phyloP scores from a whole-genome alignment of 148 eudicot species.

The Talinum fruticosum region DNA sequence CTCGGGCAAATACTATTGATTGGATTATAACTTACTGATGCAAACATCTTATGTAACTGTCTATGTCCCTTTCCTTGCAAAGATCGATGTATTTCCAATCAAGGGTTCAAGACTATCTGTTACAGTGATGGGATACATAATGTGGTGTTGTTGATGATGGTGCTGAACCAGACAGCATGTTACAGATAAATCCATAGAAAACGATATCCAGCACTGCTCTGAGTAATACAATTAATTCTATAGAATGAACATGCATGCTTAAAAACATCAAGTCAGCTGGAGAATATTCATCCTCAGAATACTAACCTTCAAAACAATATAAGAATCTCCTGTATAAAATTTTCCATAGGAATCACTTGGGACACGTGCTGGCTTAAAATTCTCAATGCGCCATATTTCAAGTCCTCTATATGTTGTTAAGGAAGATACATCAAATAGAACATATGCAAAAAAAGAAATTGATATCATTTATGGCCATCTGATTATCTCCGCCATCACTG shows the following conservation, averaged over 20 bases:
- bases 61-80: too few species aligned
- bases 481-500: too few species aligned
- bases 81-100: too few species aligned
- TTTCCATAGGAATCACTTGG: conserved; percentile 69
- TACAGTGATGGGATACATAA: too few species aligned
- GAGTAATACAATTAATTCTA: background rate
- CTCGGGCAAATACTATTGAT: too few species aligned
- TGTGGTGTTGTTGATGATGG: too few species aligned
- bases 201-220: background rate
- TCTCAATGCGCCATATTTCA: conserved; percentile 95
- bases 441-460: conserved; percentile 1
- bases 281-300: background rate
- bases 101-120: too few species aligned
- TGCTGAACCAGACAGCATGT: background rate
- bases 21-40: too few species aligned
- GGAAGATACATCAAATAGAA: conserved; percentile 27
- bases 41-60: too few species aligned
- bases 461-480: background rate
- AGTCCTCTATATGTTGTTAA: conserved; percentile 62
- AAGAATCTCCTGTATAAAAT: conserved; percentile 79
- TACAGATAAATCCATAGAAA: too few species aligned
- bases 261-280: background rate
- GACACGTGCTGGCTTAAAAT: conserved; percentile 61
- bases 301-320: conserved; percentile 71
- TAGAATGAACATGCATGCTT: background rate